Percentiles rank a stretch among this genome's conserved stretches.
phyloP scores from a whole-genome alignment of 2,329 filamentous ascomycete genomes.

The Colletotrichum musae region DNA sequence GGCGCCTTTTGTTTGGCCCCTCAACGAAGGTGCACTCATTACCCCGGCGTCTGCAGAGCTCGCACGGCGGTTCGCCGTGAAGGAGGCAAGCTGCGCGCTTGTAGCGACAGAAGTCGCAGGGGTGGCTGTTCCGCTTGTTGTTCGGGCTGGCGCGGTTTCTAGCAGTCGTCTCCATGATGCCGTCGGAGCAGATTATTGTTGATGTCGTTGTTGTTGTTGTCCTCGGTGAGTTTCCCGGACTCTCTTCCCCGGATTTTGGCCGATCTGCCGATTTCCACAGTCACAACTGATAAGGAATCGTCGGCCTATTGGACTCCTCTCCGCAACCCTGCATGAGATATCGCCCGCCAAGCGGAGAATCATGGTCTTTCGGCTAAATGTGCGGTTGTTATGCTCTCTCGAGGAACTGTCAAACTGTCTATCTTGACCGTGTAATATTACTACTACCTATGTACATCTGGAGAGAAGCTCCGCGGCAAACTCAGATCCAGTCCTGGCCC shows the following conservation, averaged over 20 bases:
- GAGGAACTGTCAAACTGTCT: not conserved
- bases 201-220: not conserved
- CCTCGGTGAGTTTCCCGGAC: conserved; percentile 23
- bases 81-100: conserved; percentile 36
- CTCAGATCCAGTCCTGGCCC: conserved; percentile 34
- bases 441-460: too few species aligned
- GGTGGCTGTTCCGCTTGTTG: conserved; percentile 24
- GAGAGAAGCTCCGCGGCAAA: not conserved
- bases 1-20: conserved; percentile 30
- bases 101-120: conserved; percentile 37
- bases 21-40: conserved; percentile 33
- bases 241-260: conserved; percentile 16
- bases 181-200: too few species aligned
- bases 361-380: not conserved
- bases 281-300: conserved; percentile 16
- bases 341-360: not conserved
- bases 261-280: not conserved
- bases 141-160: conserved; percentile 2
- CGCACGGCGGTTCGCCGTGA: conserved; percentile 18
- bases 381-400: not conserved
- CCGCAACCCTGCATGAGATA: conserved; percentile 4
- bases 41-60: conserved; percentile 25
- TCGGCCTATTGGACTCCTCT: conserved; percentile 28
- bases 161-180: conserved; percentile 26
- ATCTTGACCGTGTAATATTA: not conserved